These are phyloP conservation scores for Aureobasidium sp. DNA, from an alignment of 2,329 filamentous ascomycete species.

Conservation along the genomic window DNA sequence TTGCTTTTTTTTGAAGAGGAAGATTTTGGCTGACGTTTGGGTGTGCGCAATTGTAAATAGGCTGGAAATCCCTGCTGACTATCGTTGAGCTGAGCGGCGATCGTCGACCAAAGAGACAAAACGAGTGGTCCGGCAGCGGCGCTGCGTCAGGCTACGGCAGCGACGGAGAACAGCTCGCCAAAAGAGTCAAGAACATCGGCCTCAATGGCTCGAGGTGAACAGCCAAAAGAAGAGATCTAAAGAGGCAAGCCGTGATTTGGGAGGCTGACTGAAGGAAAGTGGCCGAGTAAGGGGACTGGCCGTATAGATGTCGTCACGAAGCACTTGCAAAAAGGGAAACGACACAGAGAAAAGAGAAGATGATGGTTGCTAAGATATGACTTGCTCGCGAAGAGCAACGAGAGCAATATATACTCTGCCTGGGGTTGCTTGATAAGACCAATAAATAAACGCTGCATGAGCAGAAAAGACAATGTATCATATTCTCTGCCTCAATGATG, in stretches of 20 bases:
- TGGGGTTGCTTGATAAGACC: too few species aligned
- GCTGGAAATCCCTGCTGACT: conserved; percentile 53
- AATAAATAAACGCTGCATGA: too few species aligned
- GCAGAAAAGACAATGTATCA: too few species aligned
- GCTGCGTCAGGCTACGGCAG: conserved; percentile 14
- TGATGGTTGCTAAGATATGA: not conserved
- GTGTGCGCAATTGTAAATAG: conserved; percentile 18
- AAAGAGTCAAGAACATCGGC: conserved; percentile 20
- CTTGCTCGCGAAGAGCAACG: not conserved
- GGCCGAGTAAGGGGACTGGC: not conserved
- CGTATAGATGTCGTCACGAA: not conserved
- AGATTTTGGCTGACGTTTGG: conserved; percentile 16
- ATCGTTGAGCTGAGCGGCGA: conserved; percentile 97
- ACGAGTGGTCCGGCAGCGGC: not conserved
- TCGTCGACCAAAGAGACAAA: conserved; percentile 55
- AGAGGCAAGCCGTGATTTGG: not conserved
- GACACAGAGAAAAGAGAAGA: not conserved
- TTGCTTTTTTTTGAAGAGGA: conserved; percentile 12
- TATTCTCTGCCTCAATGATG: too few species aligned
- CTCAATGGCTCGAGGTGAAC: conserved; percentile 9
- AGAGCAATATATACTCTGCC: not conserved
- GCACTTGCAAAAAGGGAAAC: not conserved
- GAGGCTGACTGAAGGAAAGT: not conserved
- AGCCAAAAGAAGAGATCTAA: not conserved
- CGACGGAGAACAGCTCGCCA: conserved; percentile 18